Evolutionary conservation across 75 land plant genomes (phyloP).

Genomic region (Ceratopteris richardii): DNA sequence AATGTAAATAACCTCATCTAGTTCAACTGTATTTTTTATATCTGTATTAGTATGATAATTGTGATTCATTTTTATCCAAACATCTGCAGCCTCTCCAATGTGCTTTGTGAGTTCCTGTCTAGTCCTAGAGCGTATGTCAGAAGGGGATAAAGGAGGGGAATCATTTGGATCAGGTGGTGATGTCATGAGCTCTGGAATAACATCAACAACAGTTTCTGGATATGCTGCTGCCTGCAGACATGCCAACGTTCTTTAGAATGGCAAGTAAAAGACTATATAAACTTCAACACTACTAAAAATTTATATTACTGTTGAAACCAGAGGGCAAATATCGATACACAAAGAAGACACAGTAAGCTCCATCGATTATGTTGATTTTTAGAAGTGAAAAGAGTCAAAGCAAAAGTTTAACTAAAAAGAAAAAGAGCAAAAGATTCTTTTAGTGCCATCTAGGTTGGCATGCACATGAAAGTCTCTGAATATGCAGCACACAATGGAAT

Average conservation of each 20-base stretch:
- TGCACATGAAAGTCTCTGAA: too few relatives aligned
- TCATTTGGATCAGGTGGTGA: constrained; percentile 3
- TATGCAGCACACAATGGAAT: too few relatives aligned
- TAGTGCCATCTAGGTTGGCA: too few relatives aligned
- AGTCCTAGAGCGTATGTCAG: not conserved
- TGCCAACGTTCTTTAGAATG: constrained; percentile 10
- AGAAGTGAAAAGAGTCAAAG: too few relatives aligned
- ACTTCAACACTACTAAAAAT: too few relatives aligned
- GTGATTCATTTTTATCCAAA: not conserved
- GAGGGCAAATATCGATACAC: not conserved
- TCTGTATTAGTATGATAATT: too few relatives aligned
- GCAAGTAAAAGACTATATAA: too few relatives aligned
- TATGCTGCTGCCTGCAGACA: constrained; percentile 13
- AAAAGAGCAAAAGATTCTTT: too few relatives aligned
- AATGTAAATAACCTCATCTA: constrained; percentile 30
- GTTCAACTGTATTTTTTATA: constrained; percentile 4
- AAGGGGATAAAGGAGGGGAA: constrained; percentile 7
- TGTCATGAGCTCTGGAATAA: not conserved
- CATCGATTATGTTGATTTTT: too few relatives aligned
- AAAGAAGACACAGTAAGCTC: too few relatives aligned
- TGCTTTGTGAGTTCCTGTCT: not conserved
- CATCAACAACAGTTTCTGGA: constrained; percentile 14
- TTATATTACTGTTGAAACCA: too few relatives aligned
- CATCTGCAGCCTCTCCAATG: constrained; percentile 2
- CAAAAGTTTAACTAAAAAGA: too few relatives aligned